Evolutionary conservation across 768 basidiomycete species (phyloP), one percentile per base, ranked within the genome.

Genomic region (Chiua virens): DNA sequence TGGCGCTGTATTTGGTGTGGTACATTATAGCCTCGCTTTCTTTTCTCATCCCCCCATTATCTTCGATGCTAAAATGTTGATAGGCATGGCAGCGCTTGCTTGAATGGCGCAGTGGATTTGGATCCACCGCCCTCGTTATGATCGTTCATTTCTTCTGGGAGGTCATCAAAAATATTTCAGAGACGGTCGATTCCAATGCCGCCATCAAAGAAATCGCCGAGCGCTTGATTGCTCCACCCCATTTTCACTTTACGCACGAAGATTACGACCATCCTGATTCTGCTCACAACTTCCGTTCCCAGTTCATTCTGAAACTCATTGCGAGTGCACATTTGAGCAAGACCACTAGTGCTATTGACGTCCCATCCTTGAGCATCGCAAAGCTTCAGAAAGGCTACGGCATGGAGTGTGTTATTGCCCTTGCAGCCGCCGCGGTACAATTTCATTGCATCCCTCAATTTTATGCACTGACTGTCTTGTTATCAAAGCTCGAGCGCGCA

Each of bases 61-160:
- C 25, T 13, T 42, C 42, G n/a, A n/a, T 20, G 18, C 45, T 36
- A 13, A 42, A 42, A 36, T 11, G 20, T 15, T 5, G 4, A 52
- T 43, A 53, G 46, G 52, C 23, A 8, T 48, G 27, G 28, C 46
- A 53, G 41, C 15, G 23, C 6, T 28, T 53, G 41, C 35, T 38
- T 13, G 45, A n/a, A n/a, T n/a, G n/a, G n/a, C n/a, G n/a, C n/a
- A n/a, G n/a, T n/a, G n/a, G n/a, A n/a, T n/a, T n/a, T 3, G 25
- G 45, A n/a, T 42, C 45, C 1, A 47, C 40, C 7, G 32, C 51
- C 3, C 45, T 52, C 4, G 9, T 42, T 4, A 52, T 42, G 45
- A 6, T 8, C 5, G 36, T 47, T 3, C 45, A 52, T 22, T 52
- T 42, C 32, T 52, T 52, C 27, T 47, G 45, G 45, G 25, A 30